Percentiles rank a stretch among this genome's conserved stretches.
These are phyloP conservation scores for Cystobasidiaceae sp. DNA, from an alignment of 1,284 basidiomycete species.

Conservation along the genomic window DNA sequence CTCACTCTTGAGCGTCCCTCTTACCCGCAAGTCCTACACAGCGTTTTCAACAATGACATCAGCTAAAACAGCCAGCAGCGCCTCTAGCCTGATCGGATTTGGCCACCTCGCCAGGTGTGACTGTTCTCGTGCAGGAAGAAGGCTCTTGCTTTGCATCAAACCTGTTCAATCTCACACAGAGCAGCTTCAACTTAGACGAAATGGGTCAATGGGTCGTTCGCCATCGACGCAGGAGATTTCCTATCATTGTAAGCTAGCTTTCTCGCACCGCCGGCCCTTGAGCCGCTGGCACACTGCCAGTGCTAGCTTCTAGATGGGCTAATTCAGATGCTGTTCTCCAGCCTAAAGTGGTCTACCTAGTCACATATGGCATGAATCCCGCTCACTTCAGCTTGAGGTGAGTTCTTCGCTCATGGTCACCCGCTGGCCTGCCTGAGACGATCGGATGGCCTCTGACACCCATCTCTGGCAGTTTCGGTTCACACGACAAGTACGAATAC, in stretches of 20 bases:
- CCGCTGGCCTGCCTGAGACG: background rate
- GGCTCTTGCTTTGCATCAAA: background rate
- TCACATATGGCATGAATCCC: conserved; percentile 25
- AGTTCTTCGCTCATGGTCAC: background rate
- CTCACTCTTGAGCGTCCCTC: no score
- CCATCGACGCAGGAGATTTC: conserved; percentile 4
- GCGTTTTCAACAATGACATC: no score
- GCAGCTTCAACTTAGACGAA: background rate
- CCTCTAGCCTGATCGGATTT: no score
- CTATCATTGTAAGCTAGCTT: conserved; percentile 9
- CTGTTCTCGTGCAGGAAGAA: background rate
- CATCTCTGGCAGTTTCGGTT: background rate
- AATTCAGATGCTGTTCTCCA: background rate
- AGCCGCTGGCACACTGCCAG: background rate
- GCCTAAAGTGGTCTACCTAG: conserved; percentile 22
- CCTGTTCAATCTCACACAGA: background rate
- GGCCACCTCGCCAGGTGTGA: background rate
- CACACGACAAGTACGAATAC: conserved; percentile 2
- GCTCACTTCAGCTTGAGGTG: conserved; percentile 7
- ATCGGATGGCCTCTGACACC: background rate
- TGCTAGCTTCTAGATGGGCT: background rate
- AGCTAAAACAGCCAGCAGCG: no score
- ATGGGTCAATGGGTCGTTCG: conserved; percentile 22
- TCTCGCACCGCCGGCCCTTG: background rate
- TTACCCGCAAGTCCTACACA: no score